A percentile compares a stretch with the other conserved stretches of the same genome.
phyloP scores from a whole-genome alignment of 2,329 filamentous ascomycete species.

The Fusarium sp. region DNA sequence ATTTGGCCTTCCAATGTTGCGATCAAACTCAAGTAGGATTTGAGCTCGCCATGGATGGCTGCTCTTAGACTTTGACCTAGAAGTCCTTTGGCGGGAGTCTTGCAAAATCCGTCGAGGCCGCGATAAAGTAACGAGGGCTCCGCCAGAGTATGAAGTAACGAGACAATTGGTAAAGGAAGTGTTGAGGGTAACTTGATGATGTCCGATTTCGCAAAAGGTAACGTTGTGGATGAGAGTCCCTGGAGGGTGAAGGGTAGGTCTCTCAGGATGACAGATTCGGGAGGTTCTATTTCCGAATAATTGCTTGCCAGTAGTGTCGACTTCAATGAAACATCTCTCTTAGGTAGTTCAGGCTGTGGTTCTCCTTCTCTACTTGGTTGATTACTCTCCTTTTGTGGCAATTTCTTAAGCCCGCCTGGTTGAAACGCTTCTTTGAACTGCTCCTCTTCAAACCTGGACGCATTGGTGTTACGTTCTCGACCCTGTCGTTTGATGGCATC shows the following conservation, averaged over 20 bases:
- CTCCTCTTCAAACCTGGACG: conserved; percentile 61
- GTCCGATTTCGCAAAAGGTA: conserved; percentile 78
- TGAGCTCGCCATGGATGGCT: conserved; percentile 85
- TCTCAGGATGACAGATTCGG: conserved; percentile 75
- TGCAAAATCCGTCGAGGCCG: conserved; percentile 82
- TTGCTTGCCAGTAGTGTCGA: conserved; percentile 70
- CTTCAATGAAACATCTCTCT: conserved; percentile 67
- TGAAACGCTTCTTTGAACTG: conserved; percentile 67
- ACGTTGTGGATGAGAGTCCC: conserved; percentile 86
- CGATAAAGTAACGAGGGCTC: conserved; percentile 95
- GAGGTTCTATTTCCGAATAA: conserved; percentile 68
- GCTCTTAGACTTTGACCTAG: conserved; percentile 91
- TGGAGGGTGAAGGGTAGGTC: conserved; percentile 95
- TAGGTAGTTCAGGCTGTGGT: conserved; percentile 50
- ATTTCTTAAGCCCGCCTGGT: conserved; percentile 62
- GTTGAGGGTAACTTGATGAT: conserved; percentile 81
- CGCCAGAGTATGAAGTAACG: conserved; percentile 87
- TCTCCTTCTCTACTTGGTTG: conserved; percentile 55
- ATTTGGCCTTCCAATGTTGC: conserved; percentile 95
- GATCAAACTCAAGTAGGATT: conserved; percentile 90
- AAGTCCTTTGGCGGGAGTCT: conserved; percentile 84
- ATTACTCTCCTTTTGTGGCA: conserved; percentile 58
- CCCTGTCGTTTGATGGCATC: conserved; percentile 55
- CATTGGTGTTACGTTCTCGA: conserved; percentile 53
- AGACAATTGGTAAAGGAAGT: conserved; percentile 85